phyloP scores from a whole-genome alignment of 108 stramenopile genomes.

The Epipyxis sp. region DNA sequence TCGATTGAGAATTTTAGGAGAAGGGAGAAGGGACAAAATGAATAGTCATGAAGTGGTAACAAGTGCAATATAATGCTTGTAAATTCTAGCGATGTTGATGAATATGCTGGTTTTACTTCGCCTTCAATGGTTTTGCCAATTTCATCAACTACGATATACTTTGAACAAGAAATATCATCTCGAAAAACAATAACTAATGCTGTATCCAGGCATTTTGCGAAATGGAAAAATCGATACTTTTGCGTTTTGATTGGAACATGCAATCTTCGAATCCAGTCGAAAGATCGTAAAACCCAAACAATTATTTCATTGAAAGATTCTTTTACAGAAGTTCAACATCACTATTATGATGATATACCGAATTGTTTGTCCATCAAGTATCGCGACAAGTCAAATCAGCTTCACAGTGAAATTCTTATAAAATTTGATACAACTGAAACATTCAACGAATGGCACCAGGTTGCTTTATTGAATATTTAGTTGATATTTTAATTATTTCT shows the following conservation, averaged over 20 bases:
- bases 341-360: background rate
- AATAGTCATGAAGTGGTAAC: too few species aligned
- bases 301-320: background rate
- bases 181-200: too few species aligned
- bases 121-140: too few species aligned
- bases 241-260: background rate
- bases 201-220: slow-evolving; percentile 7
- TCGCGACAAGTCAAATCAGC: background rate
- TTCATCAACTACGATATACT: too few species aligned
- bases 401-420: background rate
- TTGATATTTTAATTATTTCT: background rate
- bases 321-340: background rate
- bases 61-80: too few species aligned
- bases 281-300: background rate
- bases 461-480: too few species aligned
- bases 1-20: too few species aligned
- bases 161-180: too few species aligned
- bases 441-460: slow-evolving; percentile 17
- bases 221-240: background rate
- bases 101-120: too few species aligned
- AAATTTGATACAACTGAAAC: background rate
- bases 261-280: background rate
- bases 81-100: too few species aligned
- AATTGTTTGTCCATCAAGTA: slow-evolving; percentile 9
- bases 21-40: too few species aligned